Base-by-base conservation (phyloP, 352 stramenopile genomes). In the Pelagophyceae sp. region DNA sequence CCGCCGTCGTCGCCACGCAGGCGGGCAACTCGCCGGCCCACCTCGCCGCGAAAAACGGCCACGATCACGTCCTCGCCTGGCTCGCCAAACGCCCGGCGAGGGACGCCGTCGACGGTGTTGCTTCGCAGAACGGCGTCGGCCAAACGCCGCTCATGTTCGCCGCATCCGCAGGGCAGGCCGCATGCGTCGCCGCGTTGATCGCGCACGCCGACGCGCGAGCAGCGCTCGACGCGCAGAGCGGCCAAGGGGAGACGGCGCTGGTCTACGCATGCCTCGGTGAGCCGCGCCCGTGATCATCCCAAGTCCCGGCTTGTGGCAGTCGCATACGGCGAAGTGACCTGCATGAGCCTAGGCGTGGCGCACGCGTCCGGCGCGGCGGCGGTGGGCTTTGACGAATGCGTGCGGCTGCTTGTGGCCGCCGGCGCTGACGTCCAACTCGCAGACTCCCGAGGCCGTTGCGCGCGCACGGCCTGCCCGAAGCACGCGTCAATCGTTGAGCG, bases 31-130 rank as follows among this genome's bases (percentile, higher is more conserved):
- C 58, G 58, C 11, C 6, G 23, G 27, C 29, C 23, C 58, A 67
- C 58, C 58, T 67, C 58, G 58, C 58, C 58, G 58, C 58, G 58
- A 67, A 67, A 27, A 67, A 67, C 58, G 23, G 23, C 45, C 45
- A 23, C 45, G 45, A 23, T 11, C 45, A 54, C 11, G 45, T 54
- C 45, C 45, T 54, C 45, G 45, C 45, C 11, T 11, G 11, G 45
- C 45, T 54, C 45, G 11, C 23, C 45, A 23, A 23, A 11, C 11
- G 11, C 11, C 11, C 11, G 45, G 45, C 45, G 11, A 54, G 45
- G 11, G 45, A 23, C 45, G 45, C 23, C 23, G 45, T 54, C 45
- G 45, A 11, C 45, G 11, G 45, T 54, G 45, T n/a, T n/a, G n/a
- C n/a, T n/a, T n/a, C 45, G 45, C 11, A 23, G 45, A 54, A 54